Evolutionary conservation across 2,329 filamentous ascomycete species (phyloP).

Genomic region (Penicillium sclerotigenum): DNA sequence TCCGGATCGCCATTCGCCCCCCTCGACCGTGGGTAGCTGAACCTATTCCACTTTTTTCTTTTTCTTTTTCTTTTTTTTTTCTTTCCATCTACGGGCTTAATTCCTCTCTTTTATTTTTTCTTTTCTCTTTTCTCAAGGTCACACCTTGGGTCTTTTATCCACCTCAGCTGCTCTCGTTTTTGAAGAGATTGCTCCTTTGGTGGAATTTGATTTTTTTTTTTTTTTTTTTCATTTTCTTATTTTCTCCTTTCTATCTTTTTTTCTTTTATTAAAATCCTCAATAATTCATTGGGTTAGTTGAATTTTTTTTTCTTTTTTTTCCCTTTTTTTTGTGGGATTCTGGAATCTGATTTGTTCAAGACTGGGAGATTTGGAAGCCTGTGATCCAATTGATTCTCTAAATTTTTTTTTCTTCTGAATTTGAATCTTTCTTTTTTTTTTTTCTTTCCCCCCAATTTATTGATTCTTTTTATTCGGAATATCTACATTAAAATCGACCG

Average conservation of each 20-base stretch:
- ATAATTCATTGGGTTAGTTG: conserved; percentile 5
- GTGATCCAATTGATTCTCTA: conserved; percentile 11
- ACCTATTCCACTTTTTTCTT: conserved; percentile 15
- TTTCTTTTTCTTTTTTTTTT: too few relatives aligned
- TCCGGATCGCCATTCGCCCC: conserved; percentile 31
- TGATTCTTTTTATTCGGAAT: background rate
- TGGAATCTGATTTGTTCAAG: conserved; percentile 9
- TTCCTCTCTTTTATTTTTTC: background rate
- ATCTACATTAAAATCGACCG: background rate
- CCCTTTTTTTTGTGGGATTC: conserved; percentile 7
- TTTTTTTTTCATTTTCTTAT: conserved; percentile 8
- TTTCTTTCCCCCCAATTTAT: background rate
- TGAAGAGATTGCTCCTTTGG: conserved; percentile 5
- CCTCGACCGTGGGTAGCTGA: conserved; percentile 31
- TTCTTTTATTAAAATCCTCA: background rate
- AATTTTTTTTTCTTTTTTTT: background rate
- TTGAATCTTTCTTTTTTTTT: background rate
- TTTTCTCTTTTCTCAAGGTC: background rate
- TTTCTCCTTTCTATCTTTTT: background rate
- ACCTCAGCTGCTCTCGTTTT: conserved; percentile 5
- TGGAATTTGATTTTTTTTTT: background rate
- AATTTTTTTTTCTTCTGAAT: conserved; percentile 4
- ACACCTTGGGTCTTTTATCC: conserved; percentile 1
- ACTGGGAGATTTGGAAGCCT: conserved; percentile 2
- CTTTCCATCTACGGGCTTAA: background rate